Evolutionary conservation across 192 early-diverging fungal species (phyloP).

Genomic region (Rhizoclosmatium sp.): DNA sequence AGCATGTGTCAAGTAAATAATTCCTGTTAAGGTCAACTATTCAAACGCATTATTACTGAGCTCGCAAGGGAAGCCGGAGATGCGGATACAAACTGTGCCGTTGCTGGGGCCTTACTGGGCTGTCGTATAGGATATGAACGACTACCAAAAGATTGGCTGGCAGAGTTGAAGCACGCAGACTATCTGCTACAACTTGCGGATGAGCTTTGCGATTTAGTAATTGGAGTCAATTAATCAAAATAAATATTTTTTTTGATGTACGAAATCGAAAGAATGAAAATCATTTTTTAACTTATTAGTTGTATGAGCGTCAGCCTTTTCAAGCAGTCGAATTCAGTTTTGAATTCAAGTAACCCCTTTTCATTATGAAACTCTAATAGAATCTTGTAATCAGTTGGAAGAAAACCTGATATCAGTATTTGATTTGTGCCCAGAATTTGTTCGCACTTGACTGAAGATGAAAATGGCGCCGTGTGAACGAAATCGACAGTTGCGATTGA

Average conservation of each 20-base stretch:
- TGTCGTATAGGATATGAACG: constrained; percentile 53
- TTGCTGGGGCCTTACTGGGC: constrained; percentile 61
- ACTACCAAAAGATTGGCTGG: constrained; percentile 58
- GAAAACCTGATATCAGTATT: no score
- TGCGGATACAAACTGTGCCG: constrained; percentile 64
- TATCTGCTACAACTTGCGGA: neutral
- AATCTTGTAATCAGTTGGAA: no score
- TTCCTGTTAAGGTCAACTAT: constrained; percentile 37
- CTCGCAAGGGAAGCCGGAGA: constrained; percentile 62
- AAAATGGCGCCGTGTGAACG: no score
- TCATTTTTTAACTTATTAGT: neutral
- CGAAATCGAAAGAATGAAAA: neutral
- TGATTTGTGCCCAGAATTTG: no score
- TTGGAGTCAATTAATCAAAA: neutral
- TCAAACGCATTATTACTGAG: constrained; percentile 55
- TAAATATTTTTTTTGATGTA: neutral
- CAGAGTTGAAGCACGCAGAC: constrained; percentile 33
- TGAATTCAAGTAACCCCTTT: no score
- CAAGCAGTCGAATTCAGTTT: no score
- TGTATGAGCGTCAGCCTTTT: no score
- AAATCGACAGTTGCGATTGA: no score
- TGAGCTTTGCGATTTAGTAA: neutral
- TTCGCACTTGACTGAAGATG: no score
- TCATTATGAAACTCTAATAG: no score
- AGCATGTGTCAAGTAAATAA: neutral